Evolutionary conservation across 148 eudicot species (phyloP).

Genomic region (Heliosperma pusillum): DNA sequence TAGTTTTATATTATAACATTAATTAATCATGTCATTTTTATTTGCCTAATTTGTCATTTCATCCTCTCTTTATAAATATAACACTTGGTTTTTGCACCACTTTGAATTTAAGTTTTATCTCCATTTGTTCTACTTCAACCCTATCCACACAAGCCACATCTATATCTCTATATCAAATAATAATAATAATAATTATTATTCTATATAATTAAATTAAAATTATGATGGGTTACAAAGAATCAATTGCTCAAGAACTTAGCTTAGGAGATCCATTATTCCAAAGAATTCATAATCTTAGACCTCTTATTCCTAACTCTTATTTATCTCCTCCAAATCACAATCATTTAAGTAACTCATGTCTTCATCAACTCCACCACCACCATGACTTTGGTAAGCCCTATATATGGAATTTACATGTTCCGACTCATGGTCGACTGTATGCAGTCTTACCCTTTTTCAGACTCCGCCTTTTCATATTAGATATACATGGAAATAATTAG

Average conservation of each 20-base stretch:
- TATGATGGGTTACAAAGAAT: slow-evolving; percentile 52
- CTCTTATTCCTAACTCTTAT: slow-evolving; percentile 39
- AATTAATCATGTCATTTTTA: neutral
- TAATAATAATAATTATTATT: neutral
- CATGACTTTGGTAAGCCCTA: slow-evolving; percentile 16
- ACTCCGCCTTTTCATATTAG: too few relatives aligned
- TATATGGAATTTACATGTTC: neutral
- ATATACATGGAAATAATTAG: too few relatives aligned
- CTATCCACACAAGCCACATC: slow-evolving; percentile 13
- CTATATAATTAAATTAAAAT: slow-evolving; percentile 15
- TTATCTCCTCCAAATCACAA: slow-evolving; percentile 17
- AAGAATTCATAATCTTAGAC: slow-evolving; percentile 43
- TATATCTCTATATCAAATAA: neutral
- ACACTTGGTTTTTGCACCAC: slow-evolving; percentile 18
- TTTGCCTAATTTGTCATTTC: neutral
- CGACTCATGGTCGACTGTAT: neutral
- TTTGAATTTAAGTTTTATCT: slow-evolving; percentile 7
- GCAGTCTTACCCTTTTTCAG: neutral
- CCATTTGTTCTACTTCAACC: slow-evolving; percentile 2
- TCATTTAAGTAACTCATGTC: slow-evolving; percentile 23
- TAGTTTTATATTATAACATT: neutral
- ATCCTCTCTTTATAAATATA: neutral
- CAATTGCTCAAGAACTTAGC: slow-evolving; percentile 30
- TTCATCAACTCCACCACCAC: slow-evolving; percentile 26
- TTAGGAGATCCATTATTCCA: slow-evolving; percentile 39